These are phyloP conservation scores for Ceratorhiza oryzae-sativae DNA, from an alignment of 1,284 basidiomycete genomes.

Conservation along the genomic window DNA sequence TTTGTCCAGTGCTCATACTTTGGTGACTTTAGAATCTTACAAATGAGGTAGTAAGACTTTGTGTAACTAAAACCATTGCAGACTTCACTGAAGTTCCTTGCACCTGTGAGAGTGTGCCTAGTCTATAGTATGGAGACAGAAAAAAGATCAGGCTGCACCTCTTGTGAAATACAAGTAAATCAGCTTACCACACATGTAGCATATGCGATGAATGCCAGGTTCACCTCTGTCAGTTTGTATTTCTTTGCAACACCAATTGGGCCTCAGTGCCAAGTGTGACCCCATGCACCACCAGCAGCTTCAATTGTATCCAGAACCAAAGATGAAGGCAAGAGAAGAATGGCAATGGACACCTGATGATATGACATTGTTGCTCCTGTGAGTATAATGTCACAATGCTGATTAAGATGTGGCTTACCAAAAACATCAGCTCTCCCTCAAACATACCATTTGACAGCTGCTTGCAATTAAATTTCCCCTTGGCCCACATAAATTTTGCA, in stretches of 20 bases:
- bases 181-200: slow-evolving; percentile 3
- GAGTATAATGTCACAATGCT: neutral
- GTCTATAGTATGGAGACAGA: neutral
- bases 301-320: neutral
- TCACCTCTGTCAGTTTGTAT: neutral
- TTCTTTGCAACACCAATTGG: slow-evolving; percentile 6
- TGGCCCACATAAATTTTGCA: neutral
- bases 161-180: neutral
- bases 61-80: slow-evolving; percentile 5
- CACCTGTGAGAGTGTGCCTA: neutral
- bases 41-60: neutral
- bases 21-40: neutral
- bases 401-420: neutral
- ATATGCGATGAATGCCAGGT: neutral
- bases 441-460: neutral
- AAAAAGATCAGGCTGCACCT: neutral
- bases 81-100: neutral
- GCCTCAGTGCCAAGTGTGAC: slow-evolving; percentile 1
- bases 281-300: neutral
- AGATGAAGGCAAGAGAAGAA: neutral
- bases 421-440: neutral
- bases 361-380: neutral
- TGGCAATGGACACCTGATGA: neutral
- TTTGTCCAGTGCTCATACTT: slow-evolving; percentile 5
- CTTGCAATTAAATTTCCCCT: neutral